Conservation (phyloP, 805 yeast species). For the Ogataea neopini region DNA sequence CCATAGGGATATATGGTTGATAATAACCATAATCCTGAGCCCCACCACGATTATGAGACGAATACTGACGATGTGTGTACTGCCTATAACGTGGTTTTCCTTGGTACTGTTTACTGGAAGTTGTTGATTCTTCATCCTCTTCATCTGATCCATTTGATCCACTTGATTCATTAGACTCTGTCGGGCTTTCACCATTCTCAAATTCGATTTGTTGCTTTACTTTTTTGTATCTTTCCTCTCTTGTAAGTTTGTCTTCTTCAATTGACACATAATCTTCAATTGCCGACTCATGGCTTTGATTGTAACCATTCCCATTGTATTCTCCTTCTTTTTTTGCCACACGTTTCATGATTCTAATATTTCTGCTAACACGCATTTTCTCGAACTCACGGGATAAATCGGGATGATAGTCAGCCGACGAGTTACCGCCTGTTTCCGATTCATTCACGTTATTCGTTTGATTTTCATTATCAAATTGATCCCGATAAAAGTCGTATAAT, state of each 20-base stretch:
- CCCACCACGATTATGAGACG: conserved; percentile 5
- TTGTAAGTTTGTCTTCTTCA: conserved; percentile 39
- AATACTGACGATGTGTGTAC: conserved; percentile 6
- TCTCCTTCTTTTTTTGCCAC: neutral
- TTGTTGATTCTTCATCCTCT: conserved; percentile 18
- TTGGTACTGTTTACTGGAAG: conserved; percentile 2
- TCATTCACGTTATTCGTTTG: conserved; percentile 16
- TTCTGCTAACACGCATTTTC: conserved; percentile 6
- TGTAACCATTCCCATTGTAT: conserved; percentile 9
- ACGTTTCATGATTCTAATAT: conserved; percentile 22
- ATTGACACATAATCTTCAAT: conserved; percentile 16
- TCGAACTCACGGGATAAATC: conserved; percentile 7
- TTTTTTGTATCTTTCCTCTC: conserved; percentile 44
- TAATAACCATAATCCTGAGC: conserved; percentile 19
- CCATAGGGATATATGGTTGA: conserved; percentile 18
- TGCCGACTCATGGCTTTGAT: neutral
- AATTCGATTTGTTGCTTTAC: conserved; percentile 38
- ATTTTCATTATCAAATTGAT: conserved; percentile 9
- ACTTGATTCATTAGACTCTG: conserved; percentile 29
- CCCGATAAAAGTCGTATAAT: conserved; percentile 25
- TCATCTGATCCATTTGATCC: conserved; percentile 18
- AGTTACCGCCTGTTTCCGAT: neutral
- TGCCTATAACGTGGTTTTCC: neutral
- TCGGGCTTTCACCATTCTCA: conserved; percentile 19
- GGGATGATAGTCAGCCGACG: neutral